Evolutionary conservation across 441 rosid genomes (phyloP), one percentile per base, ranked within the genome.

Genomic region (Corymbia citriodora): DNA sequence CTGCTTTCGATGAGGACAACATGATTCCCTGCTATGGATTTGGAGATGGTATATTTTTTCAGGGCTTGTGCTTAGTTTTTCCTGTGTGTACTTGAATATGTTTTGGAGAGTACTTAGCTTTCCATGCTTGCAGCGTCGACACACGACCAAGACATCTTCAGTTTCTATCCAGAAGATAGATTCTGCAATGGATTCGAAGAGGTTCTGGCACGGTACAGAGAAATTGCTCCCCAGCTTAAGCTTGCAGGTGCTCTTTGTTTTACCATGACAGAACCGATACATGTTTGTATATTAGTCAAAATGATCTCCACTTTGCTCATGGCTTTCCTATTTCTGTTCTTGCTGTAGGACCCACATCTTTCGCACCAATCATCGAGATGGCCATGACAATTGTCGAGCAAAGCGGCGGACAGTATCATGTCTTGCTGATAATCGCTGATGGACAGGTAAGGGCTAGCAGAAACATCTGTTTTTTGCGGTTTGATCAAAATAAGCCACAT

Each of bases 1-100:
- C 98, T 89, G 96, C 95, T 54, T 97, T 97, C 82, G 99, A 97
- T 93, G 99, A 97, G 91, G 99, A 97, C 92, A 96, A 93, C 91
- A 92, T 97, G 91, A 96, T 97, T 91, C 99, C 99, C 79, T 97
- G 99, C 95, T 96, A 95, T 48, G 99, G 99, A 87, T 97, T 97
- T 91, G 99, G 99, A 10, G 99, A 97, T 87, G 97, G 99, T 97
- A 88, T 92, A 19, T 81, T 92, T 54, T 89, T 45, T 23, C 18
- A 0, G 18, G 85, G 85, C 85, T 79, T 79, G n/a, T 79, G 85
- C n/a, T 79, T 79, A 45, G 52, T 45, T 23, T 79, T 15, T 72
- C 65, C 48, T 68, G 27, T 59, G 55, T 89, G 70, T 57, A 89
- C 89, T 90, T 91, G 52, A 79, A 79, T 79, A 21, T 68, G 55